Evolutionary conservation across 768 basidiomycete species (phyloP).

Genomic region (Rubroboletus satanas): DNA sequence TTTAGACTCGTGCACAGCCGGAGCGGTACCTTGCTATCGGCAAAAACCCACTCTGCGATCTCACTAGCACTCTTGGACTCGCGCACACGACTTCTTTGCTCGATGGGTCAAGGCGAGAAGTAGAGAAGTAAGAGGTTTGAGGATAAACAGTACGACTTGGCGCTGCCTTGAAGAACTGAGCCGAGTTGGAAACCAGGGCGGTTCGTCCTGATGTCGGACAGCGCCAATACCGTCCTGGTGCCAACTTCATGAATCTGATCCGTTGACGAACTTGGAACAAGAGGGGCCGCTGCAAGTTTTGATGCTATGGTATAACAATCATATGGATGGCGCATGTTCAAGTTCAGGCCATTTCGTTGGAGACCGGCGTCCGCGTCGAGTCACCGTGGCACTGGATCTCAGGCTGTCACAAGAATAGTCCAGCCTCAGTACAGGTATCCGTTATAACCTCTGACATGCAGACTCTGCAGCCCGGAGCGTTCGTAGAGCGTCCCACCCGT

Average conservation of each 20-base stretch:
- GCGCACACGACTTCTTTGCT: not conserved
- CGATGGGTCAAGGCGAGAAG: not conserved
- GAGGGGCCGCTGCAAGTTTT: not conserved
- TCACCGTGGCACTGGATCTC: not conserved
- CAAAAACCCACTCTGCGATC: not conserved
- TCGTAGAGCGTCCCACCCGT: not conserved
- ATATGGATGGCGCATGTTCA: slow-evolving; percentile 1
- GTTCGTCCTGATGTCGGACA: slow-evolving; percentile 7
- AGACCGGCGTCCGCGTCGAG: not conserved
- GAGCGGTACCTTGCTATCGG: slow-evolving; percentile 13
- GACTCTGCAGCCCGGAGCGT: not conserved
- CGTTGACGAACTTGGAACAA: not conserved
- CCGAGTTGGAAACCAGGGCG: slow-evolving; percentile 13
- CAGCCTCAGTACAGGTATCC: not conserved
- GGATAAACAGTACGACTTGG: not conserved
- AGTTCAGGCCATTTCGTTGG: not conserved
- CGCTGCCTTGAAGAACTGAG: slow-evolving; percentile 3
- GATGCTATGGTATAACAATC: slow-evolving; percentile 9
- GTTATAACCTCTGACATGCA: not conserved
- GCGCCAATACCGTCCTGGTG: slow-evolving; percentile 9
- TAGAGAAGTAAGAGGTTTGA: not conserved
- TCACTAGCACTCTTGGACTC: not conserved
- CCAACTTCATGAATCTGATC: slow-evolving; percentile 15
- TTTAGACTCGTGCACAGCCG: not conserved
- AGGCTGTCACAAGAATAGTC: not conserved